Percentiles rank a stretch among this genome's conserved stretches.
phyloP scores from a whole-genome alignment of 768 basidiomycete genomes.

The Mycena crocata region DNA sequence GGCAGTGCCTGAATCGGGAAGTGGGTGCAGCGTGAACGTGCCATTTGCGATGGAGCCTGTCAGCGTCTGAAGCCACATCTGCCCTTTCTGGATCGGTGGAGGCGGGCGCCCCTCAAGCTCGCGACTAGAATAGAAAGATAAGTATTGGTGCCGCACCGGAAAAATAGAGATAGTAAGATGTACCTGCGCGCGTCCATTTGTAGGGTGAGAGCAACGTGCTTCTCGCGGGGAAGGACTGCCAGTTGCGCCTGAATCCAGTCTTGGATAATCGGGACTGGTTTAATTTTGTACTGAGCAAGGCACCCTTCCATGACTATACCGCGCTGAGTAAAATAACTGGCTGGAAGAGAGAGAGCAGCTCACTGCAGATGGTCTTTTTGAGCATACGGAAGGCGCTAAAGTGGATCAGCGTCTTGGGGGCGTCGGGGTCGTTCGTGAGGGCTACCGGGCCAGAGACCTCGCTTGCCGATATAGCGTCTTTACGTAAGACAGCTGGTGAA shows the following conservation, averaged over 20 bases:
- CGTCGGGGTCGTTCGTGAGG: constrained; percentile 25
- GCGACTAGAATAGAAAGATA: constrained; percentile 3
- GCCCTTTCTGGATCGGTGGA: constrained; percentile 22
- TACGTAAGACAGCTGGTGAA: constrained; percentile 41
- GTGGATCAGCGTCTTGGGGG: constrained; percentile 46
- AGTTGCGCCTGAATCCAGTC: constrained; percentile 51
- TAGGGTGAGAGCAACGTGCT: constrained; percentile 36
- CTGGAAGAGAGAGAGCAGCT: background rate
- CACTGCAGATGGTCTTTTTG: constrained; percentile 55
- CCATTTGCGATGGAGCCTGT: constrained; percentile 13
- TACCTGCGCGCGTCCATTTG: constrained; percentile 31
- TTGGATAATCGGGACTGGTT: constrained; percentile 47
- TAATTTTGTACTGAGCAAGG: constrained; percentile 55
- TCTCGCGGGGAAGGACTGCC: constrained; percentile 27
- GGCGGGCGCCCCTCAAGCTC: constrained; percentile 24
- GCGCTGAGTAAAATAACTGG: background rate
- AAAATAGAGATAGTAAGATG: background rate
- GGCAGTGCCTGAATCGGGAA: constrained; percentile 11
- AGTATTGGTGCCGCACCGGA: constrained; percentile 1
- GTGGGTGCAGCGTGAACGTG: constrained; percentile 11
- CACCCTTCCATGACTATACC: constrained; percentile 59
- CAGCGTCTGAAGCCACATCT: constrained; percentile 26
- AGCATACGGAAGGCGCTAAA: constrained; percentile 51
- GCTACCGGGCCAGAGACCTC: constrained; percentile 33
- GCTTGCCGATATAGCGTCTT: constrained; percentile 42